phyloP scores from a whole-genome alignment of 2,329 filamentous ascomycete genomes.

The Mycosphaerella arachidis region DNA sequence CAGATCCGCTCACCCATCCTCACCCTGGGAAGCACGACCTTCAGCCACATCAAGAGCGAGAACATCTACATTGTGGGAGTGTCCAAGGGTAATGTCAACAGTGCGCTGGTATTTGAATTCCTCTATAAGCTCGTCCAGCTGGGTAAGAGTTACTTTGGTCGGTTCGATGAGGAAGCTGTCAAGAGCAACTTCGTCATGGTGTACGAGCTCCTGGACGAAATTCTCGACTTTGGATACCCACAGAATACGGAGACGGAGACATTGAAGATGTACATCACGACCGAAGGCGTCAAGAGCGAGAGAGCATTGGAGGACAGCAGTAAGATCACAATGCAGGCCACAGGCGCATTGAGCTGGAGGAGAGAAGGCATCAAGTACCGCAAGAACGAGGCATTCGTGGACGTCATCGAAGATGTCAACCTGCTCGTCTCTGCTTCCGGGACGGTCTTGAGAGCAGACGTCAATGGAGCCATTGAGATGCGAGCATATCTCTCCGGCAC shows the following conservation, averaged over 20 bases:
- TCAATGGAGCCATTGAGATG: constrained; percentile 98
- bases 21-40: constrained; percentile 94
- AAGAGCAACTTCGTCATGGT: constrained; percentile 99
- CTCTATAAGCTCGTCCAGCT: constrained; percentile 86
- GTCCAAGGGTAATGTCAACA: constrained; percentile 98
- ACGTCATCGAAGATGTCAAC: constrained; percentile 98
- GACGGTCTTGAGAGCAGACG: constrained; percentile 88
- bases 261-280: constrained; percentile 99
- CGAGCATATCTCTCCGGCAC: constrained; percentile 94
- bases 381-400: constrained; percentile 98
- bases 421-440: constrained; percentile 98
- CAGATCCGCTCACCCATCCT: constrained; percentile 96
- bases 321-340: constrained; percentile 99
- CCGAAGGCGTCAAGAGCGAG: constrained; percentile 94
- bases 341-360: constrained; percentile 92
- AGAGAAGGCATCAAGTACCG: constrained; percentile 97
- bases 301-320: constrained; percentile 80
- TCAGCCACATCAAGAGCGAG: constrained; percentile 99
- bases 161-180: constrained; percentile 98
- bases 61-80: constrained; percentile 98
- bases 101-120: constrained; percentile 96
- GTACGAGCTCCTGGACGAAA: constrained; percentile 96
- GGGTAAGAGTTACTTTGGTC: constrained; percentile 94
- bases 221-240: constrained; percentile 97
- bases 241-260: constrained; percentile 99